phyloP scores from a whole-genome alignment of 352 stramenopile species.

The Elongisporangium anandrum region DNA sequence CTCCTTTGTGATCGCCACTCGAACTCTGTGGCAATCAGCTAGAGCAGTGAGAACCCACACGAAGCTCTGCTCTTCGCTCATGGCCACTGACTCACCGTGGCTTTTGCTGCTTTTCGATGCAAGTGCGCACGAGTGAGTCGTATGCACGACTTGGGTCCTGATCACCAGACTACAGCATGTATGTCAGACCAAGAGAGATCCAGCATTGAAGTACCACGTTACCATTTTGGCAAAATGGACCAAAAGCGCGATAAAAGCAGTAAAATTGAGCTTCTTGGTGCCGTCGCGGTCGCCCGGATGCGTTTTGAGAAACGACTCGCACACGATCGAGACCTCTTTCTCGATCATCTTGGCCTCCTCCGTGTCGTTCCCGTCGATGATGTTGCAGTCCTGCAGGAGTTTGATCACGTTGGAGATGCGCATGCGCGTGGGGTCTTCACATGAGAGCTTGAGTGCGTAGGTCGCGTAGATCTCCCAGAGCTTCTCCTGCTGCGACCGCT shows the following conservation, averaged over 20 bases:
- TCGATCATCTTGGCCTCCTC: constrained; percentile 63
- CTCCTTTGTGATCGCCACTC: constrained; percentile 39
- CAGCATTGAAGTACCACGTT: constrained; percentile 15
- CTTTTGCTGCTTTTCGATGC: constrained; percentile 67
- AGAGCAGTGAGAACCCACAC: too few species aligned
- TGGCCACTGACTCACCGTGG: constrained; percentile 15
- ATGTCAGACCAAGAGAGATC: neutral
- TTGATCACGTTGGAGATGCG: constrained; percentile 62
- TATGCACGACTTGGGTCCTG: constrained; percentile 44
- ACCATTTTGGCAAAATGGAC: constrained; percentile 69
- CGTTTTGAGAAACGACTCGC: constrained; percentile 59
- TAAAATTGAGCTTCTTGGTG: constrained; percentile 68
- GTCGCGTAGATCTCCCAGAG: constrained; percentile 78
- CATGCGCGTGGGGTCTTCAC: constrained; percentile 71
- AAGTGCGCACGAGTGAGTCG: constrained; percentile 59
- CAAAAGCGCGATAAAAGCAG: constrained; percentile 60
- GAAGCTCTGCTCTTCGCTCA: too few species aligned
- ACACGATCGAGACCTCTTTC: constrained; percentile 73
- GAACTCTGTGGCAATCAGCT: too few species aligned
- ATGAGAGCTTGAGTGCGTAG: constrained; percentile 74
- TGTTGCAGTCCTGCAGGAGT: constrained; percentile 70
- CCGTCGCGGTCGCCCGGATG: constrained; percentile 54
- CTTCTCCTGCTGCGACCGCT: constrained; percentile 60
- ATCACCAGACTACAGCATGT: constrained; percentile 41
- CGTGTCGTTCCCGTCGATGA: constrained; percentile 50